A percentile compares a stretch with the other conserved stretches of the same genome.
phyloP scores from a whole-genome alignment of 2,329 filamentous ascomycete species.

The Albifimbria verrucaria region DNA sequence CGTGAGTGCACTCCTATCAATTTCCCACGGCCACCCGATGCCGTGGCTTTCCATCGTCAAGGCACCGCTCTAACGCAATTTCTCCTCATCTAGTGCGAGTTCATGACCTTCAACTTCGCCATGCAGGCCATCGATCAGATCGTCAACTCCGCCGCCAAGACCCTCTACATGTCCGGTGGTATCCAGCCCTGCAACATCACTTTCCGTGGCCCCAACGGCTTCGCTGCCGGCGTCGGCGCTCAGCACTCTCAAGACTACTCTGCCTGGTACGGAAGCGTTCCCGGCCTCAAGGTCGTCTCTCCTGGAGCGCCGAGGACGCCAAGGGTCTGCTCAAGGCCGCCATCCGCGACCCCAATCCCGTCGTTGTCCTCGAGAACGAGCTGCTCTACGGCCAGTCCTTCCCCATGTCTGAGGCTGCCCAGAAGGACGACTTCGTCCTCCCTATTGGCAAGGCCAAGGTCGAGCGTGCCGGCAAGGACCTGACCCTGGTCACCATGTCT shows the following conservation, averaged over 20 bases:
- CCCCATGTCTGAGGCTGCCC: conserved; percentile 95
- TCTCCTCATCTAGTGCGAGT: conserved; percentile 71
- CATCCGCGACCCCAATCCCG: conserved; percentile 96
- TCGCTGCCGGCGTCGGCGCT: conserved; percentile 89
- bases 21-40: conserved; percentile 1
- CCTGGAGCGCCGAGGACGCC: conserved; percentile 96
- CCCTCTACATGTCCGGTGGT: conserved; percentile 99
- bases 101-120: conserved; percentile 99
- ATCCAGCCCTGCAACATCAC: conserved; percentile 99
- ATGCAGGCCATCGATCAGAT: conserved; percentile 99
- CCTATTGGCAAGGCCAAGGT: conserved; percentile 99
- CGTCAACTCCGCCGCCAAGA: conserved; percentile 98
- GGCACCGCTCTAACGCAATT: no score
- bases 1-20: no score
- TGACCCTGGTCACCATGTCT: conserved; percentile 92
- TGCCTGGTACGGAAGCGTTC: conserved; percentile 98
- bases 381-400: conserved; percentile 89
- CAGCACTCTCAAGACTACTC: conserved; percentile 99
- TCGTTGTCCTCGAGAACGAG: conserved; percentile 88
- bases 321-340: conserved; percentile 98
- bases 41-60: neutral
- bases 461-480: conserved; percentile 90
- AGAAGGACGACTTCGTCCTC: conserved; percentile 94
- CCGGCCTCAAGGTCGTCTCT: conserved; percentile 92
- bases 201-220: conserved; percentile 98